Evolutionary conservation across 345 rosid genomes (phyloP).

Genomic region (Citrus sp.): DNA sequence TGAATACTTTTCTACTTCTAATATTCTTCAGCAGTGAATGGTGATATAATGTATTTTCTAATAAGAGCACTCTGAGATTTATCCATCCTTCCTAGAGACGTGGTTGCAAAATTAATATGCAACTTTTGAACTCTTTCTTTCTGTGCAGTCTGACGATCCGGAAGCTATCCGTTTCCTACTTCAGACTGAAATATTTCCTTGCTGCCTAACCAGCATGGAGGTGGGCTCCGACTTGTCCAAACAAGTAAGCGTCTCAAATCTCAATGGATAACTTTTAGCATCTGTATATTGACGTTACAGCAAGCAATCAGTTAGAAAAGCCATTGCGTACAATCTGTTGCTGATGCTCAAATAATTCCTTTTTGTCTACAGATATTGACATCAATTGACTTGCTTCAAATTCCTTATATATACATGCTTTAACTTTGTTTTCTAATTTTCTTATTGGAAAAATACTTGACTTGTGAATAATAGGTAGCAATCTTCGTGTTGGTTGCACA

Average conservation of each 20-base stretch:
- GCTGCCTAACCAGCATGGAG: conserved; percentile 47
- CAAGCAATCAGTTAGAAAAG: not conserved
- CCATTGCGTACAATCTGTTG: not conserved
- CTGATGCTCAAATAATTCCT: not conserved
- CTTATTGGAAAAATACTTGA: not conserved
- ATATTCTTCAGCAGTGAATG: not conserved
- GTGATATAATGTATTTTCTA: not conserved
- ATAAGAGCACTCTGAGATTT: not conserved
- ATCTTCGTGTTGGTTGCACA: not conserved
- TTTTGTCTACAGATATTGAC: not conserved
- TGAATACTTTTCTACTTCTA: not conserved
- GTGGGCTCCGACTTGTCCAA: conserved; percentile 41
- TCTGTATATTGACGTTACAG: not conserved
- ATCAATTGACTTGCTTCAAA: not conserved
- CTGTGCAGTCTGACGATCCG: conserved; percentile 41
- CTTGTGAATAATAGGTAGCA: not conserved
- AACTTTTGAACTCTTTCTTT: not conserved
- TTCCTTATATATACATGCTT: not conserved
- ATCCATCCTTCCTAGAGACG: not conserved
- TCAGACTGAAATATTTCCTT: conserved; percentile 36
- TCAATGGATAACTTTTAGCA: not conserved
- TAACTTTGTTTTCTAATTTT: not conserved
- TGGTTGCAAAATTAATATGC: not conserved
- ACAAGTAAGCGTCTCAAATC: conserved; percentile 38
- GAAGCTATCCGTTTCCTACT: conserved; percentile 42